phyloP scores from a whole-genome alignment of 495 filamentous ascomycete species.

The Chaetomium tenue region DNA sequence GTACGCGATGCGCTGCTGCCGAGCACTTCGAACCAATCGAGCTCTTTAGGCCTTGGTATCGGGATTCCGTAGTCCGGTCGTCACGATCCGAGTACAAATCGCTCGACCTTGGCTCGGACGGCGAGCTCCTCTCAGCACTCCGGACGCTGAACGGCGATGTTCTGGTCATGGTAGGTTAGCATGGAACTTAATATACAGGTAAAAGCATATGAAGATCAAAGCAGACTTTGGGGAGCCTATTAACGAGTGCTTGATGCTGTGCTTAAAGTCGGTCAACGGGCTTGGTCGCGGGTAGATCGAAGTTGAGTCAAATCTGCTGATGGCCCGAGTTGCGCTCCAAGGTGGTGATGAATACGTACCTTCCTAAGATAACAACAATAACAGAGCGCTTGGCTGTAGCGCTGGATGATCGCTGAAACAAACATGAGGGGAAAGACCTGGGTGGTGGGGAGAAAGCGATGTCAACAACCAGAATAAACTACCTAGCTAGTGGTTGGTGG shows the following conservation, averaged over 20 bases:
- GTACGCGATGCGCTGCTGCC: not conserved
- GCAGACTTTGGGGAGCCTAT: not conserved
- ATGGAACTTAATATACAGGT: not conserved
- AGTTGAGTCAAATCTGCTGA: not conserved
- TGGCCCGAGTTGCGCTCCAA: not conserved
- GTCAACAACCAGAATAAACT: not conserved
- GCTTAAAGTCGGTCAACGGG: not conserved
- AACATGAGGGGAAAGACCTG: not conserved
- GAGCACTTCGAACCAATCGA: not conserved
- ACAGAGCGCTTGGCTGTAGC: not conserved
- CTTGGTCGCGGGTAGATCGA: not conserved
- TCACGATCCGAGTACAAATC: not conserved
- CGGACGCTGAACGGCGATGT: no score
- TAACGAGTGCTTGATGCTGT: not conserved
- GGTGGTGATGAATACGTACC: not conserved
- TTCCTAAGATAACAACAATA: not conserved
- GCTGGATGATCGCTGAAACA: not conserved
- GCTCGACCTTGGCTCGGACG: not conserved
- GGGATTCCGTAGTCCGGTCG: not conserved
- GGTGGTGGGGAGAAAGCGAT: not conserved
- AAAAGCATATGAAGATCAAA: not conserved
- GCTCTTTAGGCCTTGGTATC: no score
- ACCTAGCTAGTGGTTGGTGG: not conserved
- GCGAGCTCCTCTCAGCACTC: not conserved
- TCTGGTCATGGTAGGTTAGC: slow-evolving; percentile 10